These are phyloP conservation scores for Entonaema liquescens DNA, from an alignment of 495 filamentous ascomycete genomes.

Conservation along the genomic window DNA sequence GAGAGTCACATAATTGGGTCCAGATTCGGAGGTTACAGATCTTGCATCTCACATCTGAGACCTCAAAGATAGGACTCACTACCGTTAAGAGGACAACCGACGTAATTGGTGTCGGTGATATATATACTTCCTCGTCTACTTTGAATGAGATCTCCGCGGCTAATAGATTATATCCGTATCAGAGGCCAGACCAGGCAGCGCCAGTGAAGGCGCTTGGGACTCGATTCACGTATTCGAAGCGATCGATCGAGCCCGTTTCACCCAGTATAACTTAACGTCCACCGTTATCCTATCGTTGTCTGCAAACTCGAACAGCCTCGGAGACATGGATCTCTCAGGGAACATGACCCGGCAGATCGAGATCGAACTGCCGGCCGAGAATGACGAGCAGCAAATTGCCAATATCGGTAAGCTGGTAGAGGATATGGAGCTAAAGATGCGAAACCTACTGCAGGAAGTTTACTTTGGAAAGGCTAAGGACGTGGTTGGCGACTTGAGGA, in stretches of 20 bases:
- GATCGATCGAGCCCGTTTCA: conserved; percentile 84
- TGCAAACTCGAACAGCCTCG: conserved; percentile 73
- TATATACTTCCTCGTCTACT: conserved; percentile 22
- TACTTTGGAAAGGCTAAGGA: conserved; percentile 99
- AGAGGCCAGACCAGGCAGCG: conserved; percentile 67
- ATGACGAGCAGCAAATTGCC: conserved; percentile 91
- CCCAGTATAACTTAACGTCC: conserved; percentile 96
- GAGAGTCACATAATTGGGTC: neutral
- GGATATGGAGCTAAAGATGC: conserved; percentile 99
- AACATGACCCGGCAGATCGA: conserved; percentile 99
- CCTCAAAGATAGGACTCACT: conserved; percentile 6
- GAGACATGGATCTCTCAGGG: conserved; percentile 90
- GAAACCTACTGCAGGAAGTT: conserved; percentile 97
- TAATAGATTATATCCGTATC: conserved; percentile 26
- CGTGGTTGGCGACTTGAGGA: conserved; percentile 96
- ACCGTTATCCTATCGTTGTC: conserved; percentile 94
- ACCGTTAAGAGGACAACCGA: conserved; percentile 41
- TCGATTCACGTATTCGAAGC: conserved; percentile 99
- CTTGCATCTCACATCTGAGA: conserved; percentile 36
- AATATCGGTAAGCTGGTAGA: conserved; percentile 96
- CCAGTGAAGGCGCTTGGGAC: conserved; percentile 90
- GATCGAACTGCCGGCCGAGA: conserved; percentile 85
- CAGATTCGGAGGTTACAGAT: conserved; percentile 35
- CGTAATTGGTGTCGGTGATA: conserved; percentile 21
- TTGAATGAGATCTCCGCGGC: conserved; percentile 22